phyloP scores from a whole-genome alignment of 345 rosid genomes.

The Garcia nutans region DNA sequence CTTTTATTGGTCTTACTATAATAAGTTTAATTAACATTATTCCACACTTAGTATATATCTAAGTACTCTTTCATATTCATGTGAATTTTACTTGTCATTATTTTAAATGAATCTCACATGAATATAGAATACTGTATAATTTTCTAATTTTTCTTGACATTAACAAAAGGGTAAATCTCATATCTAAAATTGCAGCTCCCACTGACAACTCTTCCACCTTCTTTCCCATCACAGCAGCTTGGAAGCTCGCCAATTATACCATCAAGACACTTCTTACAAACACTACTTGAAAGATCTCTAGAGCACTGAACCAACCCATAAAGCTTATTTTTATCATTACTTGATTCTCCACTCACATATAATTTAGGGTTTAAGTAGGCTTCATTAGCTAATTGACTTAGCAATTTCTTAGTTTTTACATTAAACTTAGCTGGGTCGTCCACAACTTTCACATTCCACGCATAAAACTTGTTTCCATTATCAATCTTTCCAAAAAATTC shows the following conservation, averaged over 20 bases:
- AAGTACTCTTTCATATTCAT: no score
- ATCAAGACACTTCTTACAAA: slow-evolving; percentile 43
- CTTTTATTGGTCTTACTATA: no score
- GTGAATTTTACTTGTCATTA: no score
- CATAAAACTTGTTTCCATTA: slow-evolving; percentile 35
- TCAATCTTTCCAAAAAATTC: slow-evolving; percentile 46
- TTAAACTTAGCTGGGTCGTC: slow-evolving; percentile 29
- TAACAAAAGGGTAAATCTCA: slow-evolving; percentile 48
- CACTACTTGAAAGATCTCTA: slow-evolving; percentile 29
- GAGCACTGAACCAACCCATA: slow-evolving; percentile 47
- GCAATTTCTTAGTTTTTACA: slow-evolving; percentile 26
- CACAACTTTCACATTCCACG: slow-evolving; percentile 33
- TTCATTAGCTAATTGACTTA: slow-evolving; percentile 23
- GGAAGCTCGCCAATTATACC: slow-evolving; percentile 39
- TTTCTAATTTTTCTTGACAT: slow-evolving; percentile 15
- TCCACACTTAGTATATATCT: no score
- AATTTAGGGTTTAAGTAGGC: slow-evolving; percentile 24
- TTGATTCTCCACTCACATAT: slow-evolving; percentile 27
- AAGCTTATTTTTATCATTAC: slow-evolving; percentile 20
- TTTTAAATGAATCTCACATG: no score
- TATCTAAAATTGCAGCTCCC: slow-evolving; percentile 50
- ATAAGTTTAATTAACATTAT: no score
- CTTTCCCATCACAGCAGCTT: slow-evolving; percentile 46
- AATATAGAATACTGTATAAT: no score
- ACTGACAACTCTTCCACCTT: slow-evolving; percentile 48